Evolutionary conservation across 805 yeast species (phyloP), one percentile per base, ranked within the genome.

Genomic region (Isabelozyma heimii): DNA sequence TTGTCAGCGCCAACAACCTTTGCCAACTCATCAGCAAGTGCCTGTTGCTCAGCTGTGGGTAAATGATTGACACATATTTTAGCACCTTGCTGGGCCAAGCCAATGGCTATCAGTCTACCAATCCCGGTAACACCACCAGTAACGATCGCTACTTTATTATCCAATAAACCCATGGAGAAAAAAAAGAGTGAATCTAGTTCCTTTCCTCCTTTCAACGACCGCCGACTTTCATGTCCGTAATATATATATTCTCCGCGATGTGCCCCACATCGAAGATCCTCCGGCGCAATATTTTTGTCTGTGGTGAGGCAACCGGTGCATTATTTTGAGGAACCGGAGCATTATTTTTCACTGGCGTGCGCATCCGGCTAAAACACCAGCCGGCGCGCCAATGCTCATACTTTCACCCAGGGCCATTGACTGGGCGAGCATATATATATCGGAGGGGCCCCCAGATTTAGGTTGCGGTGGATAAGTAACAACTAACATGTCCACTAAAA

Each of bases 81-180:
- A 40, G 79, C 79, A 39, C 80, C 79, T 42, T 72, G 69, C 33
- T 61, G 51, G 43, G 75, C 70, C 61, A 73, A 57, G 15, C 70
- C 78, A 10, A 67, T 40, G 9, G 79, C 80, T 44, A 75, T 70
- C 37, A 71, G 76, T 27, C 71, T 58, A 5, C 80, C 81, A 35
- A 76, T 75, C 6, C 81, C 80, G 9, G 77, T 70, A 42, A 73
- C 70, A 40, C 74, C 80, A 5, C 81, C 80, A 0, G 80, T 76
- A 16, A 42, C 37, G 39, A 76, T 62, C 13, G 69, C 69, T 2
- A 69, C 75, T 42, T 42, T 42, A 42, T 42, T 16, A 8, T 42
- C 14, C 37, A 42, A 42, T 30, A 42, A 42, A 30, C 35, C 35
- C 35, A 30, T 30, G 35, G n/a, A 13, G 35, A 30, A 30, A 13